Base-by-base conservation (phyloP, 495 filamentous ascomycete genomes). In the Hyaloscypha hepaticicola region DNA sequence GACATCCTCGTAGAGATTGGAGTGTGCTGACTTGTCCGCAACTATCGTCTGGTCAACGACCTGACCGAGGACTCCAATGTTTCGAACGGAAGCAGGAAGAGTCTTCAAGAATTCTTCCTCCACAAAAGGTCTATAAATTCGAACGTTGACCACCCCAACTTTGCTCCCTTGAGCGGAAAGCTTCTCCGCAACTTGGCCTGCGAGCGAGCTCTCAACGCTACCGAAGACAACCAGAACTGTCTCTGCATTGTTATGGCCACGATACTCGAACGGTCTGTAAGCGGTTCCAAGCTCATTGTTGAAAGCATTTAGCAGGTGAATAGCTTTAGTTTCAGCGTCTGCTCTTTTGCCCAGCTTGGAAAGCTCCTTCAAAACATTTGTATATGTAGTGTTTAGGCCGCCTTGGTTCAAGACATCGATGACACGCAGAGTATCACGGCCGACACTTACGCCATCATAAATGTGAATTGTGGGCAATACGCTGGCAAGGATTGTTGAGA, bases 221-320 rank as follows among this genome's bases (percentile, higher is more conserved):
- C 95, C 95, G 70, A 99, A 96, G 28, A 90, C 91, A 28, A 98
- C 92, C 57, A 97, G 79, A 8, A 98, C 92, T 24, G 85, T 83
- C 14, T 90, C 87, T 24, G 95, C 83, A 41, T 85, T 76, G 11
- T 82, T 76, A 73, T 97, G 91, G n/a, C 95, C 95, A 69, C 89
- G 82, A 77, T 98, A 99, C 76, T 99, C 96, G 71, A 97, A 99
- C 22, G 90, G 85, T 67, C 88, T 81, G 71, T 99, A 99, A 25
- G 92, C 88, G 22, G 93, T 97, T 45, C 95, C 95, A 33, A 99
- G 86, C 77, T 98, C 94, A 49, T 85, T 87, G 76, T 99, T 99
- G 76, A 99, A 88, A 21, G 87, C 83, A 65, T 87, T 82, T 34
- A 99, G 81, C 11, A 97, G 78, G 50, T 89, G 85, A 26, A 88